Evolutionary conservation across 1,284 basidiomycete genomes (phyloP).

Genomic region (Apiotrichum gracile): DNA sequence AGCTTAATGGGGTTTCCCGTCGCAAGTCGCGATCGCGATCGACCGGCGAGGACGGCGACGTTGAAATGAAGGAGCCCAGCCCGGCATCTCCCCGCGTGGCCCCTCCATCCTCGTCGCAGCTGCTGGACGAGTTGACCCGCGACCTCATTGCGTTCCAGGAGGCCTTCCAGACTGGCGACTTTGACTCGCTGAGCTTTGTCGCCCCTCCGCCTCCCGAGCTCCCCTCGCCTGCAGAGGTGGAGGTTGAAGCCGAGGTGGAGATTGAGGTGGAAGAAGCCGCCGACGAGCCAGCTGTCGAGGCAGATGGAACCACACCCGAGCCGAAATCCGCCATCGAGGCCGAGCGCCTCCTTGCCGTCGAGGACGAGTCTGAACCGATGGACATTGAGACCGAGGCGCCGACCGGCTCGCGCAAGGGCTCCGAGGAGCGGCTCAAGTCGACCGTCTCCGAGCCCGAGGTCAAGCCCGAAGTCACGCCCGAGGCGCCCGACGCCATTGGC

Average conservation of each 20-base stretch:
- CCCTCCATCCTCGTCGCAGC: slow-evolving; percentile 55
- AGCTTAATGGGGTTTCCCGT: slow-evolving; percentile 7
- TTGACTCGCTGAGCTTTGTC: slow-evolving; percentile 13
- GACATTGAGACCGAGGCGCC: not conserved
- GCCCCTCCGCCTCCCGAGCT: not conserved
- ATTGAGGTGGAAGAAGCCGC: not conserved
- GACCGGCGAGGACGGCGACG: not conserved
- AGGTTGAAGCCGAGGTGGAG: not conserved
- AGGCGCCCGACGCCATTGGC: not conserved
- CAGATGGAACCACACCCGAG: not conserved
- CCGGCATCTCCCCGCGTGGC: slow-evolving; percentile 3
- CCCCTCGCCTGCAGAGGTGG: not conserved
- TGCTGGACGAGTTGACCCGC: slow-evolving; percentile 82
- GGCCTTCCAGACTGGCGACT: slow-evolving; percentile 59
- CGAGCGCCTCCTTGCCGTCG: not conserved
- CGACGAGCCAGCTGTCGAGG: not conserved
- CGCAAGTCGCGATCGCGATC: not conserved
- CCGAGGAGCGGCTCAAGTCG: not conserved
- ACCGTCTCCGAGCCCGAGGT: not conserved
- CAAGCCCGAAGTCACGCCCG: not conserved
- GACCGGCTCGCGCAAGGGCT: not conserved
- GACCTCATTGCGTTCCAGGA: slow-evolving; percentile 83
- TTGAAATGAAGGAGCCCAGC: slow-evolving; percentile 2
- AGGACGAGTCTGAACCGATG: not conserved
- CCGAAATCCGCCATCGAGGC: not conserved